phyloP scores from a whole-genome alignment of 345 rosid genomes.

The Euphorbia lathyris region DNA sequence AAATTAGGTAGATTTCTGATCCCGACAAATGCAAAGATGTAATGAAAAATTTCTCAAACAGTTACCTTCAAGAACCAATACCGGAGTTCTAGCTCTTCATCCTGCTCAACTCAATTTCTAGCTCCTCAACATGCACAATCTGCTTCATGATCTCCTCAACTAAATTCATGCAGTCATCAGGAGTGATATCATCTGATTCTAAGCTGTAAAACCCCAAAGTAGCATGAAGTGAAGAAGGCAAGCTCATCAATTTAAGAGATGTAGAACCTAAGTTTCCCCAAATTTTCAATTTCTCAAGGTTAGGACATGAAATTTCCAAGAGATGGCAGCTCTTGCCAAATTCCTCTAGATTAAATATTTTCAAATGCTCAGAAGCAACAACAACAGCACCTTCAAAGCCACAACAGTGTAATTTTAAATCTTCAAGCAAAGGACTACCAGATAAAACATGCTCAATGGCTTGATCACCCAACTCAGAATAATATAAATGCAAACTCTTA shows the following conservation, averaged over 20 bases:
- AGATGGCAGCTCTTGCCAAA: neutral
- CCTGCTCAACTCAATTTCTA: neutral
- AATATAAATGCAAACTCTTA: neutral
- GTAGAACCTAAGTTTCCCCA: neutral
- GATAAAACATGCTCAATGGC: neutral
- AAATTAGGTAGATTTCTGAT: no score
- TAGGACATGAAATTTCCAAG: neutral
- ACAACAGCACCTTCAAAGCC: neutral
- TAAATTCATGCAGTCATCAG: neutral
- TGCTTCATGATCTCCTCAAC: neutral
- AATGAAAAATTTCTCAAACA: neutral
- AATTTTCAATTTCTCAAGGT: neutral
- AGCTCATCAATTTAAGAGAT: neutral
- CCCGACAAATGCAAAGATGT: no score
- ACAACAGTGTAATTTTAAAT: neutral
- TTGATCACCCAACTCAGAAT: neutral
- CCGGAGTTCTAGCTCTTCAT: neutral
- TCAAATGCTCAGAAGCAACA: neutral
- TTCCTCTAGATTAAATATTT: neutral
- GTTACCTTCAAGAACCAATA: neutral
- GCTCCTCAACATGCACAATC: neutral
- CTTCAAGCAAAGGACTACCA: neutral
- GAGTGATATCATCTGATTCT: neutral
- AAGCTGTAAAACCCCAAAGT: neutral
- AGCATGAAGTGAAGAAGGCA: neutral